Conservation (phyloP, 2,329 filamentous ascomycete genomes). For the Dendrostoma leiphaemia region DNA sequence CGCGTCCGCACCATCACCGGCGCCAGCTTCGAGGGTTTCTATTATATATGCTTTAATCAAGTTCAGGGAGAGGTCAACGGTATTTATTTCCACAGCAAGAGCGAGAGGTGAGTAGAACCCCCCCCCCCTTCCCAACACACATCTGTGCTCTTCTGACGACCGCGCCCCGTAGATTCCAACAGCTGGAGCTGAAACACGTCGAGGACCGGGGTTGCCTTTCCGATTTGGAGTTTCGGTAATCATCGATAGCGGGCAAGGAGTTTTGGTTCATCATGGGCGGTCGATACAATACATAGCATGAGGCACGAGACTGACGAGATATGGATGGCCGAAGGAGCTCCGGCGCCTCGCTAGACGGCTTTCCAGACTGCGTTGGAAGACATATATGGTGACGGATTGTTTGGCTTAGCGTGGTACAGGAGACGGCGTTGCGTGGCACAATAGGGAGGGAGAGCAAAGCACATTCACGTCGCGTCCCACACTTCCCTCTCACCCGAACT, state of each 20-base stretch:
- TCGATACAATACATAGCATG: background rate
- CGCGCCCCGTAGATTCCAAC: conserved; percentile 68
- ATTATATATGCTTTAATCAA: conserved; percentile 99
- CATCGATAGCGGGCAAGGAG: conserved; percentile 5
- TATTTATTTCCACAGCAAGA: conserved; percentile 97
- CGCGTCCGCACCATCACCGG: conserved; percentile 86
- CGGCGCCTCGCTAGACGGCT: background rate
- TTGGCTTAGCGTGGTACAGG: background rate
- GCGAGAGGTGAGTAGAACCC: conserved; percentile 90
- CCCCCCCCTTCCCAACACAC: too few species aligned
- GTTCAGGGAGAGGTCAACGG: conserved; percentile 80
- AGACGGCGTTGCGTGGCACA: background rate
- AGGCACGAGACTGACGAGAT: conserved; percentile 11
- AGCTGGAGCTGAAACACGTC: conserved; percentile 86
- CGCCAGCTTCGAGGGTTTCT: conserved; percentile 97
- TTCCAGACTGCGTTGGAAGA: background rate
- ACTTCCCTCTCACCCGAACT: too few species aligned
- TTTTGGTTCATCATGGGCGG: conserved; percentile 3
- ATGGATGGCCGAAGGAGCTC: background rate
- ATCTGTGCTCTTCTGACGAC: background rate
- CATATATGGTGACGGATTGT: background rate
- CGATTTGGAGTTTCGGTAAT: conserved; percentile 73
- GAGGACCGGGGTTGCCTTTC: conserved; percentile 79
- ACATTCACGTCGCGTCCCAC: too few species aligned
- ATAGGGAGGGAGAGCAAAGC: background rate